These are phyloP conservation scores for Themeda triandra DNA, from an alignment of 176 grass and related monocot species.

Conservation along the genomic window DNA sequence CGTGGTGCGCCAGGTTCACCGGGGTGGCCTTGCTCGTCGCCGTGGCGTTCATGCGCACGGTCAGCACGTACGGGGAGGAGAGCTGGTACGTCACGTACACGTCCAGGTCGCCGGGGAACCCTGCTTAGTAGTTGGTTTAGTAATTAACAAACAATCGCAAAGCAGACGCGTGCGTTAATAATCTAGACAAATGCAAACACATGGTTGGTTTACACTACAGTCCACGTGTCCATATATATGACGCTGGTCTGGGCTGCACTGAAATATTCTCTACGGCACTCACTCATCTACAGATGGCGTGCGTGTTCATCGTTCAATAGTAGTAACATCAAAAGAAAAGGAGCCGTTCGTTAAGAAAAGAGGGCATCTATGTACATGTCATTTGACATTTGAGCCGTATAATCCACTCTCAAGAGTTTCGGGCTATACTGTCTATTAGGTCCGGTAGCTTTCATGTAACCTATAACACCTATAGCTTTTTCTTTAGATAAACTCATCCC, in stretches of 20 bases:
- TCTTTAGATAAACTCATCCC: too few relatives aligned
- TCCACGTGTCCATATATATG: too few relatives aligned
- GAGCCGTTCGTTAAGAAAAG: too few relatives aligned
- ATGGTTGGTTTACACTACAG: background rate
- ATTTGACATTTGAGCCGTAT: too few relatives aligned
- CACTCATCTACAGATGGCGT: background rate
- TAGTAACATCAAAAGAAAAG: background rate
- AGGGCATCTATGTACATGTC: too few relatives aligned
- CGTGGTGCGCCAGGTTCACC: constrained; percentile 82
- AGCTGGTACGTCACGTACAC: constrained; percentile 86
- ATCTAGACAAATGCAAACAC: too few relatives aligned
- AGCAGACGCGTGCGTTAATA: too few relatives aligned
- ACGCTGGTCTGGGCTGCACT: background rate
- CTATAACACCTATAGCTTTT: too few relatives aligned
- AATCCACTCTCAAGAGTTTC: too few relatives aligned
- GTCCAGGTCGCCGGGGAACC: constrained; percentile 74
- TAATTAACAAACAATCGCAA: too few relatives aligned
- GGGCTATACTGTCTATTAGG: too few relatives aligned
- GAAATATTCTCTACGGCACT: background rate
- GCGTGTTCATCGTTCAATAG: background rate
- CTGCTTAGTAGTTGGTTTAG: constrained; percentile 25
- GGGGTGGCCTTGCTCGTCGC: constrained; percentile 59
- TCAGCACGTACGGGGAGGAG: constrained; percentile 46
- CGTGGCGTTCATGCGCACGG: constrained; percentile 68
- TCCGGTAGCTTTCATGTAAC: too few relatives aligned